Base-by-base conservation (phyloP, 495 filamentous ascomycete species). In the Aspergillus carlsbadensis region DNA sequence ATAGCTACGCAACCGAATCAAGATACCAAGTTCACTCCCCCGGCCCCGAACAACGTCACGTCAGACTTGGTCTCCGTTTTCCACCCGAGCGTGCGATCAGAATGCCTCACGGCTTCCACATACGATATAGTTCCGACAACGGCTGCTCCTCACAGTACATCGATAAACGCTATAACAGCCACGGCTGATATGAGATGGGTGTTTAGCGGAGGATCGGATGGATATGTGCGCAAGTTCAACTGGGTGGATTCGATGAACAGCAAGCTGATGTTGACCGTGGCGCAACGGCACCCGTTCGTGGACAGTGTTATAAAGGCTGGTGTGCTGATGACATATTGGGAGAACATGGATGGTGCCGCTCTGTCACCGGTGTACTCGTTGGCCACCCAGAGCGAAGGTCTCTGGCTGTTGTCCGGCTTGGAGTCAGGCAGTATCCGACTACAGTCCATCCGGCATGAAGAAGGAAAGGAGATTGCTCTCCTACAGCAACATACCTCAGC, bases 121-220 rank as follows among this genome's bases (percentile, higher is more conserved):
- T 99, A 98, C 79, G 94, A 99, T 70, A 96, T 99, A 39, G 87
- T 93, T 6, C 94, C 94, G 6, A 98, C 96, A 20, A 96, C 96
- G 69, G 94, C 94, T 13, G 94, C 94, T 2, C 94, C 94, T 4
- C 92, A 96, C 68, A 87, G 89, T 55, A 99, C 94, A 11, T 97
- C 92, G 33, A 90, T 99, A 75, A 99, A 99, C 65, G 86, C 91
- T 3, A 80, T 98, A 41, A 86, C 91, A 21, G 83, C 94, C 33
- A 99, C 94, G 1, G 91, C 92, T 14, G 95, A 98, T 71, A 90
- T 97, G 81, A 83, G 91, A 58, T 99, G 90, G 84, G 90, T 96
- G 61, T 92, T 98, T 68, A 96, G 85, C 24, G 94, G 93, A 31
- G 94, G 94, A 0, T 86, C 88, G 6, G 94, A 99, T 75, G 91